A percentile compares a stretch with the other conserved stretches of the same genome.
phyloP scores from a whole-genome alignment of 176 grass and related monocot species.

The Avena insularis region DNA sequence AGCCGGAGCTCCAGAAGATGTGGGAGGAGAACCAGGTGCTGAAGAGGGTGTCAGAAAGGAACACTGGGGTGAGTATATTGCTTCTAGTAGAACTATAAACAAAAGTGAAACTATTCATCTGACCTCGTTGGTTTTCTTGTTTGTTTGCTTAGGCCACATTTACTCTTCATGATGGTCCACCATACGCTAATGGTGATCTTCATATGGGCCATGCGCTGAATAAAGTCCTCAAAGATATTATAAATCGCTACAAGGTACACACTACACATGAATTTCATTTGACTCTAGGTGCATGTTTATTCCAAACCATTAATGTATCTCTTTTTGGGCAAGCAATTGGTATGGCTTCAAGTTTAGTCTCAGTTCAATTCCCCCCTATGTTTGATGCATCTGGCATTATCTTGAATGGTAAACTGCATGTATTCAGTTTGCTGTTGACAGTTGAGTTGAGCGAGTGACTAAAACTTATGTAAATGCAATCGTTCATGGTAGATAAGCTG shows the following conservation, averaged over 20 bases:
- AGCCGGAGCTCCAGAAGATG: constrained; percentile 91
- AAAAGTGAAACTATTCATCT: constrained; percentile 27
- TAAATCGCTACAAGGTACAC: constrained; percentile 96
- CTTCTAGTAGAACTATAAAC: constrained; percentile 24
- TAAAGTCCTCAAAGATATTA: constrained; percentile 98
- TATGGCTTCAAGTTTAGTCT: not conserved
- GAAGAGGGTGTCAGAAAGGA: constrained; percentile 84
- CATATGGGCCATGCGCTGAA: constrained; percentile 98
- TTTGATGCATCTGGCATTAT: not conserved
- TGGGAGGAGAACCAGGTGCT: constrained; percentile 97
- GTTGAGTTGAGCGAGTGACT: not conserved
- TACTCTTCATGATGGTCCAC: constrained; percentile 93
- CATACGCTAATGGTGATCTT: constrained; percentile 96
- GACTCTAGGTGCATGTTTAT: constrained; percentile 23
- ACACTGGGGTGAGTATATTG: constrained; percentile 74
- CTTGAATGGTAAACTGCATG: not conserved
- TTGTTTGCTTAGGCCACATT: constrained; percentile 67
- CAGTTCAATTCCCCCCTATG: constrained; percentile 2
- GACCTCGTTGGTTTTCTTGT: constrained; percentile 37
- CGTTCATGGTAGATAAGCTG: not conserved
- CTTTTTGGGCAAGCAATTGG: not conserved
- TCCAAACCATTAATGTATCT: not conserved
- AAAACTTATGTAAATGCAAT: constrained; percentile 2
- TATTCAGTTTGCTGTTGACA: constrained; percentile 6
- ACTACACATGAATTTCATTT: constrained; percentile 19